A percentile compares a stretch with the other conserved stretches of the same genome.
These are phyloP conservation scores for Loxodes magnus DNA, from an alignment of 73 alveolate species.

Conservation along the genomic window DNA sequence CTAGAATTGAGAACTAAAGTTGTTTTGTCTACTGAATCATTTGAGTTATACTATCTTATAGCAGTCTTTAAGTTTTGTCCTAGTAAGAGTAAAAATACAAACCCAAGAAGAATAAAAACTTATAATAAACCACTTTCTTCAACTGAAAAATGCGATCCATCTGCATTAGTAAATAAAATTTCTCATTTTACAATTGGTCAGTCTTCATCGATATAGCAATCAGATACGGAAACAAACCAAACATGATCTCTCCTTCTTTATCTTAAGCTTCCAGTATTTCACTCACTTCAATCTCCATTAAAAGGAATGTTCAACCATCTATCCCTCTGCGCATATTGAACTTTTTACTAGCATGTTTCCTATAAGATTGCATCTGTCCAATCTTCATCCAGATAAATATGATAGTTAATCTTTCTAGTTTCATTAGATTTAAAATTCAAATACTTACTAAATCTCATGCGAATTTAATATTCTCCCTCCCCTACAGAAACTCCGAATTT, in stretches of 20 bases:
- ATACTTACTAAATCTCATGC: neutral
- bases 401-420: neutral
- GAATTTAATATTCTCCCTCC: neutral
- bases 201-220: no score
- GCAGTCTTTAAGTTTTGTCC: no score
- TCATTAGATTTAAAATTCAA: neutral
- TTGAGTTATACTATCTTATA: no score
- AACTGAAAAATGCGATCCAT: no score
- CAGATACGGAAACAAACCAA: constrained; percentile 4
- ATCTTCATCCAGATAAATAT: neutral
- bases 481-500: constrained; percentile 6
- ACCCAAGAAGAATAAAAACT: no score
- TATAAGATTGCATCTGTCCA: constrained; percentile 3
- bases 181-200: no score
- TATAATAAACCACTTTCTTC: no score
- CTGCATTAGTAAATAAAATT: no score
- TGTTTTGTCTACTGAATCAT: no score
- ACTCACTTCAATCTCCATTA: constrained; percentile 2
- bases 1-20: no score
- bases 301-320: neutral
- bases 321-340: neutral
- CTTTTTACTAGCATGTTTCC: constrained; percentile 2
- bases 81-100: no score
- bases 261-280: neutral
- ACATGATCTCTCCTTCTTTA: neutral